Evolutionary conservation across 352 stramenopile species (phyloP), one percentile per base, ranked within the genome.

Genomic region (Achlya hypogyna): DNA sequence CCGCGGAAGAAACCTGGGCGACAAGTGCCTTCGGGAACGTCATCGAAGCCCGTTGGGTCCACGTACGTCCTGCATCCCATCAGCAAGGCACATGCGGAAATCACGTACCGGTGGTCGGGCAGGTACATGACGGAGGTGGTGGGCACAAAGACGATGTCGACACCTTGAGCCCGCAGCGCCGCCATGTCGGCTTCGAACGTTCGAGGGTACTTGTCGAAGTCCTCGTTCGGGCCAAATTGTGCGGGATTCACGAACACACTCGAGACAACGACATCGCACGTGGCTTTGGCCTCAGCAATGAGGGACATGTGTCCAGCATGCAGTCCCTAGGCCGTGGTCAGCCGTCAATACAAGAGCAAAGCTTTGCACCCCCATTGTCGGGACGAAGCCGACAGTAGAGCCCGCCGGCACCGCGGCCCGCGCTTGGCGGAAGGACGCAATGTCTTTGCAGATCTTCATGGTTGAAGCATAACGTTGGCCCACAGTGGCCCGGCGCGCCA

Each of bases 181-280:
- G 87, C 78, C 23, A 97, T 67, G 75, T 99, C 97, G 63, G 81
- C 72, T 70, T 99, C 93, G 18, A 99, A 87, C 40, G 97, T 96
- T 62, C 96, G 84, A 16, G 97, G 97, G 82, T 99, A 99, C 72
- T 96, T 97, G 75, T 96, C 94, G 68, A 98, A 97, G 78, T 99
- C 97, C 75, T 99, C 97, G 53, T 94, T 91, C 14, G 95, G 90
- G 14, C 88, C 96, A 80, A 99, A 99, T 76, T 99, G 97, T 34
- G 94, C 95, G 40, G 97, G 97, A 75, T 99, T 99, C 16, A 99
- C 97, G 75, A 99, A 99, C 42, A 99, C 92, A 40, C 91, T 98
- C 23, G 85, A 88, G 9, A 98, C 82, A 1, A 98, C 89, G 23
- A 98, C 75, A 77, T 99, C 95, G 73, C 97, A 98, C 52, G 96